phyloP scores from a whole-genome alignment of 306 rosid species.

The Datisca glomerata region DNA sequence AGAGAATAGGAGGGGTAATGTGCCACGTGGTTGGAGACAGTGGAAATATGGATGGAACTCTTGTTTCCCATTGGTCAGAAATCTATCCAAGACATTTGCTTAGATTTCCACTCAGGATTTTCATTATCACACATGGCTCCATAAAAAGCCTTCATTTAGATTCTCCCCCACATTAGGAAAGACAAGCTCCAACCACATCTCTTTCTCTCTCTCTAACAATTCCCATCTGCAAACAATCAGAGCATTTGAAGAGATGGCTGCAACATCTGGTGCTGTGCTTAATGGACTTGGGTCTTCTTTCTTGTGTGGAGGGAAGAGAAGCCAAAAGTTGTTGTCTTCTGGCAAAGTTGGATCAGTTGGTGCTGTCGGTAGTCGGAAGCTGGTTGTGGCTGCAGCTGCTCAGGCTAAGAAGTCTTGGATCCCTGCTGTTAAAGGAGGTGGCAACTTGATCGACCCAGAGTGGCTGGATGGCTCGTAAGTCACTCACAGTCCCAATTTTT shows the following conservation, averaged over 20 bases:
- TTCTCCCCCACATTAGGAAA: conserved; percentile 9
- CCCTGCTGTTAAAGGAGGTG: conserved; percentile 65
- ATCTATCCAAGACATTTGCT: conserved; percentile 60
- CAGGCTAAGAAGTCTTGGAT: conserved; percentile 56
- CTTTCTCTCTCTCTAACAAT: not conserved
- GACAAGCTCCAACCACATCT: not conserved
- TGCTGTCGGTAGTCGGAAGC: conserved; percentile 28
- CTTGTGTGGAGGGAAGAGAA: conserved; percentile 64
- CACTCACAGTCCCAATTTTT: not conserved
- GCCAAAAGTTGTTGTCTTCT: conserved; percentile 44
- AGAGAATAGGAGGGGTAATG: too few species aligned
- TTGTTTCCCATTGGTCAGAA: conserved; percentile 60
- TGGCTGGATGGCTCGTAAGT: conserved; percentile 99
- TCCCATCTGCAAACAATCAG: not conserved
- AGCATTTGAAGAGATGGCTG: conserved; percentile 47
- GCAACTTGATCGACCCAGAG: conserved; percentile 74
- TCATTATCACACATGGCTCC: conserved; percentile 63
- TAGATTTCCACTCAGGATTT: conserved; percentile 46
- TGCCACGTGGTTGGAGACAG: too few species aligned
- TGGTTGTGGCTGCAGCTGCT: conserved; percentile 50
- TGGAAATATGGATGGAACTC: conserved; percentile 36
- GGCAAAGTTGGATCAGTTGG: conserved; percentile 25
- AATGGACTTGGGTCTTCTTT: conserved; percentile 73
- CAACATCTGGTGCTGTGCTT: conserved; percentile 78
- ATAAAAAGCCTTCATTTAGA: conserved; percentile 24